phyloP scores from a whole-genome alignment of 1,139 yeast species.

The Candida tunisiensis region DNA sequence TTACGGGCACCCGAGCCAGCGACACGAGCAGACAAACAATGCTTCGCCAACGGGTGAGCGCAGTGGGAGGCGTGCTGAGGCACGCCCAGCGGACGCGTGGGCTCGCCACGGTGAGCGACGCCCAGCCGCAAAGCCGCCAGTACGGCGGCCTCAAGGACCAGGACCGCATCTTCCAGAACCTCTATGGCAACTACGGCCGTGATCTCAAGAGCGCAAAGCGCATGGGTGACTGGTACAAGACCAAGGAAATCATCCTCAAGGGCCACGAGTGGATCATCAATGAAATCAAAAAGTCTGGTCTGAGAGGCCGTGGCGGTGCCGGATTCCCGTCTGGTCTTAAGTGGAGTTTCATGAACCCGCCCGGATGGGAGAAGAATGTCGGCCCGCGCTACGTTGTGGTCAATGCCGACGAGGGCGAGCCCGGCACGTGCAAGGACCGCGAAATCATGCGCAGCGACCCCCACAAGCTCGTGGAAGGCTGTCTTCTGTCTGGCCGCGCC shows the following conservation, averaged over 20 bases:
- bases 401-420: conserved; percentile 90
- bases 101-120: no score
- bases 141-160: conserved; percentile 69
- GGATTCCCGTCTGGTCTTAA: conserved; percentile 84
- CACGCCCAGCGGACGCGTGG: no score
- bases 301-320: conserved; percentile 88
- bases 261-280: conserved; percentile 83
- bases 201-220: conserved; percentile 58
- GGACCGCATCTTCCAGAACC: conserved; percentile 75
- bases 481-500: conserved; percentile 73
- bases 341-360: conserved; percentile 91
- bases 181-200: conserved; percentile 57
- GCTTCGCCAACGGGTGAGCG: no score
- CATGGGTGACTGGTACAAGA: conserved; percentile 86
- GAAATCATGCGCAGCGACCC: conserved; percentile 84
- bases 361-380: conserved; percentile 77
- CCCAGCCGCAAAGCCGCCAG: no score
- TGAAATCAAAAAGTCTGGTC: conserved; percentile 69
- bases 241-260: conserved; percentile 65
- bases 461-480: conserved; percentile 77
- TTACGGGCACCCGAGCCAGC: no score
- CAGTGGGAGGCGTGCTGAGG: no score
- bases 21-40: no score
- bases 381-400: conserved; percentile 81
- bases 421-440: conserved; percentile 84